Evolutionary conservation across 1,284 basidiomycete species (phyloP).

Genomic region (Cryptococcus hybrid): DNA sequence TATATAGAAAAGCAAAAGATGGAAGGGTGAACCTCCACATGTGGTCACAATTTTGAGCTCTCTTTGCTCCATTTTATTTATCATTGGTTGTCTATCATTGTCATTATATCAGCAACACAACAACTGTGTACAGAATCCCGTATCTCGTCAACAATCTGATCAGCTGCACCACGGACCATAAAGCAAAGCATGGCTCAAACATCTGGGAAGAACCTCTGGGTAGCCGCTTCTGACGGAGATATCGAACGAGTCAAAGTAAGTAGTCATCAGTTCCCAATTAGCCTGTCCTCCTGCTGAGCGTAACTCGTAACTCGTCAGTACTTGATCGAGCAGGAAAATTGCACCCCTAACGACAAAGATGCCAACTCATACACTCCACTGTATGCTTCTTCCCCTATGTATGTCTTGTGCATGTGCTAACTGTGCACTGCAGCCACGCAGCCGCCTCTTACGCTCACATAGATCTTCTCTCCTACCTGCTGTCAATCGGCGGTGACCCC

Average conservation of each 20-base stretch:
- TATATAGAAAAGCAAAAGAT: not conserved
- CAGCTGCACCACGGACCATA: not conserved
- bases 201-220: slow-evolving; percentile 74
- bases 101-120: not conserved
- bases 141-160: not conserved
- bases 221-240: slow-evolving; percentile 85
- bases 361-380: slow-evolving; percentile 82
- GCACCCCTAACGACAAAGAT: slow-evolving; percentile 74
- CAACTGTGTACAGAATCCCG: not conserved
- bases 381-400: slow-evolving; percentile 47
- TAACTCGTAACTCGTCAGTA: slow-evolving; percentile 49
- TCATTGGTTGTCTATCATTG: not conserved
- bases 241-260: slow-evolving; percentile 52
- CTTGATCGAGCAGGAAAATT: slow-evolving; percentile 61
- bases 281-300: not conserved
- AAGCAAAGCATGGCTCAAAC: slow-evolving; percentile 31
- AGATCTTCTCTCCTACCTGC: slow-evolving; percentile 71
- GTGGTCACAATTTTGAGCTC: not conserved
- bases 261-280: not conserved
- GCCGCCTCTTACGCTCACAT: slow-evolving; percentile 87
- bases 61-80: not conserved
- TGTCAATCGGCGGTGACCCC: slow-evolving; percentile 77
- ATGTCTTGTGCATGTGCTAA: not conserved
- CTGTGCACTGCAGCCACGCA: slow-evolving; percentile 65
- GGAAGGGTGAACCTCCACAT: slow-evolving; percentile 1